Evolutionary conservation across 371 early-diverging fungal species (phyloP), one percentile per base, ranked within the genome.

Genomic region (Mortierella sp.): DNA sequence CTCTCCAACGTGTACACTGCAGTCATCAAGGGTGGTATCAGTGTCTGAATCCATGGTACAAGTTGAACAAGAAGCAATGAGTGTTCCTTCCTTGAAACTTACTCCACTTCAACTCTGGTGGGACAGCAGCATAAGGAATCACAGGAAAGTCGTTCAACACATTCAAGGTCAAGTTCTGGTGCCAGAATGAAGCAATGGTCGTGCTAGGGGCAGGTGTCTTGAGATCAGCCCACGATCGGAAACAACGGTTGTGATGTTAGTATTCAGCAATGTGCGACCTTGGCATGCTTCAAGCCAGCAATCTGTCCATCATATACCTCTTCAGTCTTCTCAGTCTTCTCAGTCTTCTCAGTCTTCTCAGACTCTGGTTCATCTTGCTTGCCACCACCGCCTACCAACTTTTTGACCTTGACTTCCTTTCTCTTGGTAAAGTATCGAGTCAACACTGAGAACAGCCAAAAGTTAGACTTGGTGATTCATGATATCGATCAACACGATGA

Each of bases 161-260:
- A 50, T 81, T 80, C 37, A 95, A 63, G 5, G 96, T 95, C 56
- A 96, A 67, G 64, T 97, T 96, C 22, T 86, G 83, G 79, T 90
- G 89, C 95, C 95, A 96, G 81, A 95, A 88, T 37, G 93, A 88
- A n/a, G 92, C 84, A 58, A 92, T 80, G 5, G 89, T 83, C 0
- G 80, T 83, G 19, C 25, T 41, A 22, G 68, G 56, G 5, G 76
- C 37, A 71, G 54, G 78, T 65, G 24, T 71, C 82, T 60, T 39
- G n/a, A 25, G 28, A 7, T 24, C 21, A 10, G 25, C 48, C 21
- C 5, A 7, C 25, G 8, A 47, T 47, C 7, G 39, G 14, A 16
- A 43, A 43, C 7, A 10, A 7, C 34, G 34, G 44, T 43, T 16
- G 19, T 17, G 44, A 43, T 43, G n/a, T 43, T 4, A 14, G 19